Conservation (phyloP, 169 alveolate species). For the Plasmodium cynomolgi region DNA sequence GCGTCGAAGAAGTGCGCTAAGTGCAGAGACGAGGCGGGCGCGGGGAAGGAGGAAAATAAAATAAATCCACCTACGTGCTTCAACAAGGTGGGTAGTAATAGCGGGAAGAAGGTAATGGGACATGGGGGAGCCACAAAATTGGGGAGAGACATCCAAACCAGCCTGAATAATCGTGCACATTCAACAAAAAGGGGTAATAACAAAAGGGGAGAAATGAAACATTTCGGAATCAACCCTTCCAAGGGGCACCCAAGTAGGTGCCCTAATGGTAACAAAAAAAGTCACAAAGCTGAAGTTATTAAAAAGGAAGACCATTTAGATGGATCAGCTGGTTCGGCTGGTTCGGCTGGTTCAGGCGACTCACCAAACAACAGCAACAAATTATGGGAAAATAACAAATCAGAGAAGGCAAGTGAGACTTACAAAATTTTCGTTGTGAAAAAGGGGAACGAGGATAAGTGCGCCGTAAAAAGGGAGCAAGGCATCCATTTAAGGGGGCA, state of each 20-base stretch:
- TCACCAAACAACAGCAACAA: background rate
- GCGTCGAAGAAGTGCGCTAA: background rate
- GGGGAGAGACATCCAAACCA: background rate
- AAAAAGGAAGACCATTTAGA: background rate
- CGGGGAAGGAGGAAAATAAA: background rate
- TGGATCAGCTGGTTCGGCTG: background rate
- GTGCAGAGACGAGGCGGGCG: background rate
- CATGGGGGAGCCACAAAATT: background rate
- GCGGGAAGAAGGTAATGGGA: background rate
- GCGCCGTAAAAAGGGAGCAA: background rate
- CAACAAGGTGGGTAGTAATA: background rate
- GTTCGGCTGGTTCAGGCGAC: background rate
- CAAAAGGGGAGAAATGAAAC: background rate
- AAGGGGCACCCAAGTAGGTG: background rate
- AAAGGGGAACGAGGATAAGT: conserved; percentile 9
- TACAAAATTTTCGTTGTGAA: conserved; percentile 5
- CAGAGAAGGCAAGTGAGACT: background rate
- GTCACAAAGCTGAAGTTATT: background rate
- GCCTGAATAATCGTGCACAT: background rate
- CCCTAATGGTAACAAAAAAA: background rate
- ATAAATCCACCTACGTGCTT: background rate
- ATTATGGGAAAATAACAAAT: background rate
- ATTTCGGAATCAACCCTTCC: background rate
- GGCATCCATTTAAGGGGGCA: background rate
- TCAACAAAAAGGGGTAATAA: background rate